A percentile compares a stretch with the other conserved stretches of the same genome.
These are phyloP conservation scores for Castanopsis chinensis DNA, from an alignment of 306 rosid genomes.

Conservation along the genomic window DNA sequence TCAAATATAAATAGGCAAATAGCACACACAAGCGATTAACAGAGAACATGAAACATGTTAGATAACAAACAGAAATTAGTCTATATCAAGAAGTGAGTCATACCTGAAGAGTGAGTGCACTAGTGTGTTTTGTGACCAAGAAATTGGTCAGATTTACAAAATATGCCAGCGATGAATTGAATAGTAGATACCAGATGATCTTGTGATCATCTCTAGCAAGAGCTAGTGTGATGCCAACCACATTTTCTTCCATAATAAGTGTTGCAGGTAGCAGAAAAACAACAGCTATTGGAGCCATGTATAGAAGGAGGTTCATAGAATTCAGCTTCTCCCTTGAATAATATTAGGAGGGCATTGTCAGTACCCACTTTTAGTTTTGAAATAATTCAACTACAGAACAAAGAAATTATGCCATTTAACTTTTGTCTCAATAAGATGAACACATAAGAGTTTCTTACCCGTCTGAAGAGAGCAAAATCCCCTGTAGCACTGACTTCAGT, in stretches of 20 bases:
- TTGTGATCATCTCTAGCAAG: conserved; percentile 93
- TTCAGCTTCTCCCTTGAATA: conserved; percentile 92
- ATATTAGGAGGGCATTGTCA: conserved; percentile 29
- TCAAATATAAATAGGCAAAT: conserved; percentile 13
- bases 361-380: conserved; percentile 8
- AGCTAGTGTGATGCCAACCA: conserved; percentile 92
- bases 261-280: conserved; percentile 98
- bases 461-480: conserved; percentile 95
- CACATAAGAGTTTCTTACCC: conserved; percentile 52
- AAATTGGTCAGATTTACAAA: conserved; percentile 97
- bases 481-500: conserved; percentile 89
- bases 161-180: conserved; percentile 90
- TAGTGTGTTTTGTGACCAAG: conserved; percentile 97
- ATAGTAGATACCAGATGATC: conserved; percentile 95
- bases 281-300: conserved; percentile 99
- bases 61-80: background rate
- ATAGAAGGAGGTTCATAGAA: conserved; percentile 97
- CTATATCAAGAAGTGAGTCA: conserved; percentile 25
- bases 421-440: background rate
- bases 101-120: conserved; percentile 99
- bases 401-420: background rate
- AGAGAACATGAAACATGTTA: background rate
- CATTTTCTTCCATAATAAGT: conserved; percentile 94
- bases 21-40: background rate
- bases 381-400: background rate